These are phyloP conservation scores for Dactylellina drechsleri DNA, from an alignment of 2,329 filamentous ascomycete genomes.

Conservation along the genomic window DNA sequence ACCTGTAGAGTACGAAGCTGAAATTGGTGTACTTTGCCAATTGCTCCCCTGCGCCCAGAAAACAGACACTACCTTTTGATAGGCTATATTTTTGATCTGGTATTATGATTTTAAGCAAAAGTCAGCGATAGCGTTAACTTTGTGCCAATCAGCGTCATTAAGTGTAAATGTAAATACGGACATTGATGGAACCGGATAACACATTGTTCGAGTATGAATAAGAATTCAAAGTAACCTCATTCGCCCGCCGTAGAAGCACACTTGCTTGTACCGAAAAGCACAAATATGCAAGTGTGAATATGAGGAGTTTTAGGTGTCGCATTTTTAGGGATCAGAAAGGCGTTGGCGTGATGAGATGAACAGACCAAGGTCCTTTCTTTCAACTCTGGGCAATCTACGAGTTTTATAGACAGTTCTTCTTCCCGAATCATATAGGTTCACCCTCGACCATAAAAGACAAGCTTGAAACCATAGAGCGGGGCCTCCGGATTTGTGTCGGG, in stretches of 20 bases:
- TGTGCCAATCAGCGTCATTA: no score
- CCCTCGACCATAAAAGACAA: background rate
- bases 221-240: slow-evolving; percentile 56
- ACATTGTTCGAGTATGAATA: slow-evolving; percentile 57
- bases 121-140: background rate
- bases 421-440: background rate
- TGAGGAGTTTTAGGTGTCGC: slow-evolving; percentile 17
- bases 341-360: background rate
- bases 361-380: background rate
- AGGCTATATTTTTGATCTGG: slow-evolving; percentile 59
- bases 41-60: slow-evolving; percentile 57
- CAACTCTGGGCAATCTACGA: slow-evolving; percentile 19
- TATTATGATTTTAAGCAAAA: background rate
- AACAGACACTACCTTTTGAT: slow-evolving; percentile 57
- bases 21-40: slow-evolving; percentile 56
- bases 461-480: background rate
- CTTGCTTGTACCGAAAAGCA: slow-evolving; percentile 27
- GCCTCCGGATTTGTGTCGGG: background rate
- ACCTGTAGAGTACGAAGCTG: slow-evolving; percentile 56
- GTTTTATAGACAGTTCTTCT: slow-evolving; percentile 21
- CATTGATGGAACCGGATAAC: slow-evolving; percentile 58
- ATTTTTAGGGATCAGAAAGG: slow-evolving; percentile 23
- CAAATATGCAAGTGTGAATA: slow-evolving; percentile 21
- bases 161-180: slow-evolving; percentile 30
- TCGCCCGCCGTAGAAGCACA: slow-evolving; percentile 55